A percentile compares a stretch with the other conserved stretches of the same genome.
phyloP scores from a whole-genome alignment of 169 alveolate species.

The Plasmodium ovale region DNA sequence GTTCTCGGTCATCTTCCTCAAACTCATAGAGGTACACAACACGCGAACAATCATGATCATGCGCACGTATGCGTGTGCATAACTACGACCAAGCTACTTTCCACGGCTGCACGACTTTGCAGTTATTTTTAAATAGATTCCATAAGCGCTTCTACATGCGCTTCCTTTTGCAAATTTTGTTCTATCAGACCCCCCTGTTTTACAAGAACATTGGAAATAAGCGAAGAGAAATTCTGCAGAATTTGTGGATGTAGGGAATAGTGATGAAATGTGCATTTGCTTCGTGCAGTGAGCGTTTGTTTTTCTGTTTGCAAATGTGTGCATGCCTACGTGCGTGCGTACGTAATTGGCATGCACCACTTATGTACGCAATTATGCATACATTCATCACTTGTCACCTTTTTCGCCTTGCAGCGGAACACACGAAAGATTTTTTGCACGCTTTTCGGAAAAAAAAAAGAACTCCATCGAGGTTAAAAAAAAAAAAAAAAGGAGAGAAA shows the following conservation, averaged over 20 bases:
- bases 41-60: no score
- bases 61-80: background rate
- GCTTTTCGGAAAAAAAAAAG: background rate
- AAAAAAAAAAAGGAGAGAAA: background rate
- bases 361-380: background rate
- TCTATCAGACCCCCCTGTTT: conserved; percentile 52
- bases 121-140: background rate
- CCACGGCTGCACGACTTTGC: no score
- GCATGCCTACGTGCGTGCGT: background rate
- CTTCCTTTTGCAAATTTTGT: no score
- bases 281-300: no score
- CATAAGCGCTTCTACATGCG: background rate
- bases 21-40: conserved; percentile 31
- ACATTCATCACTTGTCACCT: background rate
- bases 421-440: conserved; percentile 34
- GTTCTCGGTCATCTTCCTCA: conserved; percentile 53
- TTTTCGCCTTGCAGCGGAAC: conserved; percentile 34
- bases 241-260: conserved; percentile 51
- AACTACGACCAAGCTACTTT: no score
- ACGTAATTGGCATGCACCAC: background rate
- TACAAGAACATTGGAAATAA: conserved; percentile 47
- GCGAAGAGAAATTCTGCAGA: conserved; percentile 50
- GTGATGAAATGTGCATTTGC: background rate
- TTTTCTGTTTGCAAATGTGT: no score
- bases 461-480: conserved; percentile 36